A percentile compares a stretch with the other conserved stretches of the same genome.
Conservation (phyloP, 1,139 yeast species). For the Candida tunisiensis region DNA sequence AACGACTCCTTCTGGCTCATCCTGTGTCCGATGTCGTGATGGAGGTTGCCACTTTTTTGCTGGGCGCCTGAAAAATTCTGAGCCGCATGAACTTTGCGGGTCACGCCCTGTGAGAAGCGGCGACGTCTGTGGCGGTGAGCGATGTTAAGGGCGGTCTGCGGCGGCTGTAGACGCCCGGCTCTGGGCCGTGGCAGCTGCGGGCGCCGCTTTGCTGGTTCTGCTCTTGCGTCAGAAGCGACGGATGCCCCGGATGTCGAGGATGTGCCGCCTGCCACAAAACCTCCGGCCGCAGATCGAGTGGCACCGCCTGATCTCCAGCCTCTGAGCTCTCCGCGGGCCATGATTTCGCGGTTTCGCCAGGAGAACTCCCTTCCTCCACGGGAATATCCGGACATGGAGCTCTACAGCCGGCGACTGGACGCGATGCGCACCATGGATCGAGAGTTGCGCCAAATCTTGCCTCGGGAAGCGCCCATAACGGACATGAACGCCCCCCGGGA, state of each 20-base stretch:
- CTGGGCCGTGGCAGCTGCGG: neutral
- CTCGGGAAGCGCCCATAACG: neutral
- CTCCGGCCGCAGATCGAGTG: too few relatives aligned
- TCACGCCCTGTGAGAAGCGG: neutral
- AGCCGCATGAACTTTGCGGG: neutral
- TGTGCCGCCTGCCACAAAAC: too few relatives aligned
- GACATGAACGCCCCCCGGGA: neutral
- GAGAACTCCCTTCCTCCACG: too few relatives aligned
- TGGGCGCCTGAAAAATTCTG: too few relatives aligned
- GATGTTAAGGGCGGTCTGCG: neutral
- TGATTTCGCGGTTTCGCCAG: too few relatives aligned
- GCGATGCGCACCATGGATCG: neutral
- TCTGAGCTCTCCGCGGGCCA: too few relatives aligned
- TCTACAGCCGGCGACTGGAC: too few relatives aligned
- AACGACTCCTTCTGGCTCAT: constrained; percentile 65
- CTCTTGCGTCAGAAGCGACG: too few relatives aligned
- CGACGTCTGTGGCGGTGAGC: neutral
- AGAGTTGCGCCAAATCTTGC: neutral
- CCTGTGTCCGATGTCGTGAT: neutral
- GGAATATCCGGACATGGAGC: too few relatives aligned
- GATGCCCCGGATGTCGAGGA: too few relatives aligned
- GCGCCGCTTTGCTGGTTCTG: too few relatives aligned
- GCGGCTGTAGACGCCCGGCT: neutral
- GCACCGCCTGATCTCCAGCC: too few relatives aligned
- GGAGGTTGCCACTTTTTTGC: neutral